These are phyloP conservation scores for Musa schizocarpa DNA, from an alignment of 176 grass and related monocot species.

Conservation along the genomic window DNA sequence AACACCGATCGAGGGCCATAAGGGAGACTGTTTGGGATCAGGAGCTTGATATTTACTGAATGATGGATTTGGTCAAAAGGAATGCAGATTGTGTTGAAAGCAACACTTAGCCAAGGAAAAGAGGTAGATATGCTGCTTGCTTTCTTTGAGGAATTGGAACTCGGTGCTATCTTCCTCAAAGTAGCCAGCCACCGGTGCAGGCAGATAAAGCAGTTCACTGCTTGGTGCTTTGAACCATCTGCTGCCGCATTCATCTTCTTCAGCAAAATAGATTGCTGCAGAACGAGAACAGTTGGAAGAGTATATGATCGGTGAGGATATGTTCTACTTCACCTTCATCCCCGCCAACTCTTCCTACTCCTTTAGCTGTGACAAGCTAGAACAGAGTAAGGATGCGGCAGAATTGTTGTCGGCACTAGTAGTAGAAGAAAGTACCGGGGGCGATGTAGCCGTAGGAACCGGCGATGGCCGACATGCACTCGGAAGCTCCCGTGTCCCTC, in stretches of 20 bases:
- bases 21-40: background rate
- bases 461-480: constrained; percentile 97
- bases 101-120: background rate
- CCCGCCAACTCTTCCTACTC: too few relatives aligned
- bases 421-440: constrained; percentile 37
- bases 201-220: too few relatives aligned
- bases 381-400: too few relatives aligned
- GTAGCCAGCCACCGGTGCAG: too few relatives aligned
- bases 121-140: too few relatives aligned
- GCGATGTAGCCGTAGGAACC: constrained; percentile 98
- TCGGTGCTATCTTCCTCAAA: too few relatives aligned
- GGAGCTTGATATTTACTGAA: background rate
- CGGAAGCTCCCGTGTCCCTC: constrained; percentile 45
- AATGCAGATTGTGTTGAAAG: background rate
- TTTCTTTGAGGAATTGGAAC: too few relatives aligned
- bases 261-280: background rate
- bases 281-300: too few relatives aligned
- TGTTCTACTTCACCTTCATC: too few relatives aligned
- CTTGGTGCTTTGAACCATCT: too few relatives aligned
- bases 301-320: too few relatives aligned
- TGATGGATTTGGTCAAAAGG: background rate
- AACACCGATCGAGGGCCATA: background rate
- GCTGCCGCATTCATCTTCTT: background rate
- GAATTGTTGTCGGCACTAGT: background rate
- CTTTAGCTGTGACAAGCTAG: too few relatives aligned